Percentiles rank a stretch among this genome's conserved stretches.
These are phyloP conservation scores for Phlyctochytrium arcticum DNA, from an alignment of 192 early-diverging fungal species.

Conservation along the genomic window DNA sequence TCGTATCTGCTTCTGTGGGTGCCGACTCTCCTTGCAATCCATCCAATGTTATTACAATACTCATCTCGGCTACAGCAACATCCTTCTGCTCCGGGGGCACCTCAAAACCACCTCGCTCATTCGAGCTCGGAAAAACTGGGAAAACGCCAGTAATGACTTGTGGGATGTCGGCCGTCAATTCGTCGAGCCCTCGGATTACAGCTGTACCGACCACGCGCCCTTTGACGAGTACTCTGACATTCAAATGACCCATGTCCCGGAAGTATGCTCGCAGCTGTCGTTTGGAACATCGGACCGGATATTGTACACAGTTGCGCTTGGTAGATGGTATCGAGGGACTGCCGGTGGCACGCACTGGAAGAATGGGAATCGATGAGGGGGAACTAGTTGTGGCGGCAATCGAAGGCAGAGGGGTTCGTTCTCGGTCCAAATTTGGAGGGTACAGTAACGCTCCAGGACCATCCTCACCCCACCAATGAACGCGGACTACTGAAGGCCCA, in stretches of 20 bases:
- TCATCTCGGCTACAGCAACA: too few relatives aligned
- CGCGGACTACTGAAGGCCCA: slow-evolving; percentile 3
- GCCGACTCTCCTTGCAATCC: too few relatives aligned
- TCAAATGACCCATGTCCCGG: slow-evolving; percentile 32
- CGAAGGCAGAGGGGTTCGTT: neutral
- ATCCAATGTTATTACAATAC: too few relatives aligned
- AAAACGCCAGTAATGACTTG: slow-evolving; percentile 27
- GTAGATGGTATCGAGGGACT: neutral
- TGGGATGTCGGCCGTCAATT: slow-evolving; percentile 6
- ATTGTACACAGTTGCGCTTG: slow-evolving; percentile 6
- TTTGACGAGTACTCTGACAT: slow-evolving; percentile 7
- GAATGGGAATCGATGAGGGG: slow-evolving; percentile 6
- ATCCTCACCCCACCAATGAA: slow-evolving; percentile 31
- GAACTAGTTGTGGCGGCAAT: neutral
- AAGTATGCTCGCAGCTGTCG: slow-evolving; percentile 28
- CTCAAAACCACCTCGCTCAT: too few relatives aligned
- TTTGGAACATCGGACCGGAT: slow-evolving; percentile 31
- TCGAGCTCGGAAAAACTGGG: too few relatives aligned
- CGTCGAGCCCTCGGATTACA: slow-evolving; percentile 2
- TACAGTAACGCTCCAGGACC: slow-evolving; percentile 8
- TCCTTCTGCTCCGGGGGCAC: too few relatives aligned
- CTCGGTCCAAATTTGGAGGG: neutral
- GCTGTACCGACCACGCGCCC: slow-evolving; percentile 3
- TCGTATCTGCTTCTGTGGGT: too few relatives aligned
- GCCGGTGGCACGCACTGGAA: neutral